A percentile compares a stretch with the other conserved stretches of the same genome.
Evolutionary conservation across 2,329 filamentous ascomycete species (phyloP).

Genomic region (Talaromyces sp.): DNA sequence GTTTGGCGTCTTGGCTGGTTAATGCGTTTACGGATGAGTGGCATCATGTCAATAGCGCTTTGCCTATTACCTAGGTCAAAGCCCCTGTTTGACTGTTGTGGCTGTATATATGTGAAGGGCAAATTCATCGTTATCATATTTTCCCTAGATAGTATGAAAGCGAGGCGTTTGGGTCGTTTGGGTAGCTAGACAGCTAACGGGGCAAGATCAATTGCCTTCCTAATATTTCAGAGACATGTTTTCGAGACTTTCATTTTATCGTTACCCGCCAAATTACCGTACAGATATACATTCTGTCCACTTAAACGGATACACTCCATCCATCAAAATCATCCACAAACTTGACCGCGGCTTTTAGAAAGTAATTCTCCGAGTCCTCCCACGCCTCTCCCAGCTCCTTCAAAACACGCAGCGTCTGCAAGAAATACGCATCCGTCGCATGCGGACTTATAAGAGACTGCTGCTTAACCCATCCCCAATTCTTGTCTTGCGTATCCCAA

Average conservation of each 20-base stretch:
- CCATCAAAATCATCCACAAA: slow-evolving; percentile 58
- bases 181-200: background rate
- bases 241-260: too few species aligned
- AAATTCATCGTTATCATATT: background rate
- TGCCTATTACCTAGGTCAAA: background rate
- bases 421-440: slow-evolving; percentile 74
- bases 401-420: slow-evolving; percentile 72
- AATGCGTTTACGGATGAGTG: slow-evolving; percentile 21
- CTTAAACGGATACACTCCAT: background rate
- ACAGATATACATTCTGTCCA: background rate
- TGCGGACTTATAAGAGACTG: slow-evolving; percentile 67
- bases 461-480: slow-evolving; percentile 75
- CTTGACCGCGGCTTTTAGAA: slow-evolving; percentile 51
- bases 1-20: slow-evolving; percentile 18
- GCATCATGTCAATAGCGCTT: slow-evolving; percentile 15
- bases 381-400: slow-evolving; percentile 39
- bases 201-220: too few species aligned
- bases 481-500: slow-evolving; percentile 61
- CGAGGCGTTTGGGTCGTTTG: background rate
- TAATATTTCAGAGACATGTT: too few species aligned
- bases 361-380: slow-evolving; percentile 47
- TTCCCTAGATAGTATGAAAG: background rate
- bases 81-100: background rate
- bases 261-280: background rate
- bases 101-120: background rate